Conservation (phyloP, 805 yeast species). For the Candida dajiaensis region DNA sequence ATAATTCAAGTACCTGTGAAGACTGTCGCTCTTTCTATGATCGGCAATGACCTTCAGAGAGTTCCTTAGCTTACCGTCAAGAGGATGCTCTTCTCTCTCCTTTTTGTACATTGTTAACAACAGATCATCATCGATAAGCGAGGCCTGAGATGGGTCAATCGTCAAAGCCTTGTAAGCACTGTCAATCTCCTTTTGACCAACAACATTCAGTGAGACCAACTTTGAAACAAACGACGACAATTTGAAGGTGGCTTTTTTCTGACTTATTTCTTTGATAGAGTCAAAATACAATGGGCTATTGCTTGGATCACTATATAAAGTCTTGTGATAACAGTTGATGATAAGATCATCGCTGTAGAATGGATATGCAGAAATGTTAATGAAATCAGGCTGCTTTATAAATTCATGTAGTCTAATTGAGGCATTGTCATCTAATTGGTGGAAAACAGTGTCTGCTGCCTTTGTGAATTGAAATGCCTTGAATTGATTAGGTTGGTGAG, state of each 20-base stretch:
- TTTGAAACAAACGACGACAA: constrained; percentile 39
- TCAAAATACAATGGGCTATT: constrained; percentile 51
- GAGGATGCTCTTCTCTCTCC: constrained; percentile 20
- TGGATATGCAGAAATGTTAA: constrained; percentile 42
- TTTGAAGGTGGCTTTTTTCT: constrained; percentile 40
- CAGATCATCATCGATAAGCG: constrained; percentile 23
- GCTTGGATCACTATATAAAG: constrained; percentile 36
- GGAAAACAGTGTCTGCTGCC: constrained; percentile 25
- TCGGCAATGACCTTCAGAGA: constrained; percentile 35
- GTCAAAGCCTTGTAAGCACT: constrained; percentile 32
- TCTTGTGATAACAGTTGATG: constrained; percentile 39
- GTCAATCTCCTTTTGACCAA: constrained; percentile 44
- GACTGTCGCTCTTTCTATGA: constrained; percentile 29
- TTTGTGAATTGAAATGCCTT: constrained; percentile 21
- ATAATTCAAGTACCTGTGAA: constrained; percentile 35
- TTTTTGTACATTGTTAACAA: constrained; percentile 29
- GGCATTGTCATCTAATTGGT: constrained; percentile 26
- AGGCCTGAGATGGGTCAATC: constrained; percentile 24
- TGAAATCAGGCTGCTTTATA: constrained; percentile 29
- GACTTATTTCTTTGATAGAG: constrained; percentile 45
- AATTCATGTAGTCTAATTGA: constrained; percentile 21
- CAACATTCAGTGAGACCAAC: constrained; percentile 43
- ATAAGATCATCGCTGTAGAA: constrained; percentile 45
- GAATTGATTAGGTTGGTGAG: constrained; percentile 24
- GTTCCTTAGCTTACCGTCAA: constrained; percentile 28